Percentiles rank a stretch among this genome's conserved stretches.
Evolutionary conservation across 2,329 filamentous ascomycete genomes (phyloP).

Genomic region (Claviceps africana): DNA sequence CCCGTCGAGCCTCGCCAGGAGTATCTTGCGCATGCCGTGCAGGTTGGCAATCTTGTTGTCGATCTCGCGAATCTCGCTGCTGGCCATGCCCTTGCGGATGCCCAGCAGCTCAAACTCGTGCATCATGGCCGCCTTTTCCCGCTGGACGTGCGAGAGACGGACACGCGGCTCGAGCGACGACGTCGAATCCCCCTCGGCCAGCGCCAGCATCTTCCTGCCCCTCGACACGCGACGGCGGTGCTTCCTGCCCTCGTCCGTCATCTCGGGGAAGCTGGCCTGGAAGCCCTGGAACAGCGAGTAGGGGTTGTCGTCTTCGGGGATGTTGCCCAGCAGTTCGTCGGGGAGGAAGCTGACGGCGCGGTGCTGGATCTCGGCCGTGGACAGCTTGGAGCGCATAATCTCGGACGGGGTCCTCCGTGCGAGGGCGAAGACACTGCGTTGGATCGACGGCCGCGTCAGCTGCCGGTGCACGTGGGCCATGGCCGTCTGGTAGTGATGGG

Average conservation of each 20-base stretch:
- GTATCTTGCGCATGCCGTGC: constrained; percentile 81
- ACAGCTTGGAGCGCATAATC: constrained; percentile 81
- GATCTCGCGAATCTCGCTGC: constrained; percentile 88
- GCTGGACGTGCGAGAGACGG: constrained; percentile 58
- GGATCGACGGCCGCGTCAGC: constrained; percentile 67
- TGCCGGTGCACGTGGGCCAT: constrained; percentile 84
- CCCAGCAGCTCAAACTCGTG: constrained; percentile 83
- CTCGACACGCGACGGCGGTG: constrained; percentile 57
- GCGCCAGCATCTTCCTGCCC: constrained; percentile 61
- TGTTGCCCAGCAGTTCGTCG: constrained; percentile 78
- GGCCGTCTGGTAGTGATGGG: constrained; percentile 68
- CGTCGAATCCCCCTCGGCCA: constrained; percentile 43
- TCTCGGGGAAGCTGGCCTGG: constrained; percentile 68
- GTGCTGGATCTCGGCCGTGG: constrained; percentile 83
- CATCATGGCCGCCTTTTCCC: constrained; percentile 65
- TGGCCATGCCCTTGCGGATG: constrained; percentile 94
- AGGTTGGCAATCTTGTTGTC: constrained; percentile 94
- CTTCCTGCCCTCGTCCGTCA: constrained; percentile 56
- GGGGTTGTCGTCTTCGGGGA: constrained; percentile 70
- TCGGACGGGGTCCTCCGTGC: constrained; percentile 86
- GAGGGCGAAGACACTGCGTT: constrained; percentile 83
- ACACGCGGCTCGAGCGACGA: constrained; percentile 42
- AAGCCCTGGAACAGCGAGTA: constrained; percentile 97
- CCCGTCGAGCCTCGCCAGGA: constrained; percentile 71
- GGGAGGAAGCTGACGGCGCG: constrained; percentile 77